Conservation (phyloP, 352 stramenopile genomes). For the Saprolegnia diclina region DNA sequence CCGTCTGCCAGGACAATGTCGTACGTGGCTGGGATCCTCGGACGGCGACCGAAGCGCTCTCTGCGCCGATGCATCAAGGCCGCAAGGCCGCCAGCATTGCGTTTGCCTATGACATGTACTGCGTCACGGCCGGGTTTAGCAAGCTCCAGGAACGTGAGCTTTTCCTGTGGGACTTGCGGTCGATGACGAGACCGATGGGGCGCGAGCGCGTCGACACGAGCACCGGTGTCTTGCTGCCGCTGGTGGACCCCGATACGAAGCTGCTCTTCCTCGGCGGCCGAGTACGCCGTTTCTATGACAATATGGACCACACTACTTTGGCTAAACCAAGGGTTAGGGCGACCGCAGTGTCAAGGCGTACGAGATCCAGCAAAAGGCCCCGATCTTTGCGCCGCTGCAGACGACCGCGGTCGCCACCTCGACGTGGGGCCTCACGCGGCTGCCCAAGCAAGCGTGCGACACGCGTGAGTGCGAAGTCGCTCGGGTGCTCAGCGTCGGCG, state of each 20-base stretch:
- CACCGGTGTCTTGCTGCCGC: conserved; percentile 57
- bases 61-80: conserved; percentile 42
- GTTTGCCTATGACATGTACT: conserved; percentile 54
- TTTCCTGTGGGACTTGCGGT: conserved; percentile 70
- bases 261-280: conserved; percentile 66
- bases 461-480: conserved; percentile 55
- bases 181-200: conserved; percentile 42
- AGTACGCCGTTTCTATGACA: conserved; percentile 22
- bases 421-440: conserved; percentile 47
- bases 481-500: conserved; percentile 54
- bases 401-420: conserved; percentile 46
- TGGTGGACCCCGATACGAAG: conserved; percentile 61
- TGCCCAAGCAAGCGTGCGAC: conserved; percentile 52
- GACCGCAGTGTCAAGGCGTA: conserved; percentile 55
- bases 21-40: conserved; percentile 58
- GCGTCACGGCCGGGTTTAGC: conserved; percentile 57
- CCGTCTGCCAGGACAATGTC: conserved; percentile 41
- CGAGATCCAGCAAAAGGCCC: conserved; percentile 46
- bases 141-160: conserved; percentile 65
- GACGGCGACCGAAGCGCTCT: not conserved
- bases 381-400: conserved; percentile 43
- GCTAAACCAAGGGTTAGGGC: conserved; percentile 20
- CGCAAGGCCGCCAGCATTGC: conserved; percentile 43
- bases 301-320: not conserved
- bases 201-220: conserved; percentile 59